Percentiles rank a stretch among this genome's conserved stretches.
Evolutionary conservation across 2,329 filamentous ascomycete genomes (phyloP).

Genomic region (Alternaria arborescens): DNA sequence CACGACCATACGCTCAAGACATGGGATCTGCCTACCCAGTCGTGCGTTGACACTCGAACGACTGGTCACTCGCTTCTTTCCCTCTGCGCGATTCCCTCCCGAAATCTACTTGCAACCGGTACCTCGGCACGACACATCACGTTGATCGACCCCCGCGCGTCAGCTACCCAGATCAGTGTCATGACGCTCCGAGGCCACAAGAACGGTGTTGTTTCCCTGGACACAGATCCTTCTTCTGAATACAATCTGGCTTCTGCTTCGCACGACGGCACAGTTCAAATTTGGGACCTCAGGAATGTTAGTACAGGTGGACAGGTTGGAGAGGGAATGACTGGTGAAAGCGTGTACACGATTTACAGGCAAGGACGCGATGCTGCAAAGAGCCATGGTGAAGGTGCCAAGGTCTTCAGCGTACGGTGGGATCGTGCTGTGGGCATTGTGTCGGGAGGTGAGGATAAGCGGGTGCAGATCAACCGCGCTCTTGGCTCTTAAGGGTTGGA

Average conservation of each 20-base stretch:
- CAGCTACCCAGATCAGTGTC: conserved; percentile 77
- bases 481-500: conserved; percentile 23
- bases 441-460: conserved; percentile 91
- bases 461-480: conserved; percentile 81
- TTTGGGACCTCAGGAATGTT: conserved; percentile 89
- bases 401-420: conserved; percentile 91
- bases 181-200: conserved; percentile 93
- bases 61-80: conserved; percentile 86
- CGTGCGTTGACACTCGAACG: conserved; percentile 80
- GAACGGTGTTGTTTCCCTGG: conserved; percentile 72
- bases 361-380: conserved; percentile 68
- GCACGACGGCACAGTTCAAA: conserved; percentile 88
- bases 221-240: conserved; percentile 70
- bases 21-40: conserved; percentile 84
- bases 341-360: conserved; percentile 77
- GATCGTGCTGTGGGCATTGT: conserved; percentile 87
- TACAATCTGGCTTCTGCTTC: conserved; percentile 89
- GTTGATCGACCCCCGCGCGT: conserved; percentile 87
- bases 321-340: conserved; percentile 69
- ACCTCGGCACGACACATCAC: conserved; percentile 88
- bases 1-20: conserved; percentile 92
- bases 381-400: conserved; percentile 80
- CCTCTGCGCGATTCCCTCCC: conserved; percentile 74
- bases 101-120: conserved; percentile 74
- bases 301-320: conserved; percentile 63